These are phyloP conservation scores for Curvularia eragrostidis DNA, from an alignment of 2,329 filamentous ascomycete species.

Conservation along the genomic window DNA sequence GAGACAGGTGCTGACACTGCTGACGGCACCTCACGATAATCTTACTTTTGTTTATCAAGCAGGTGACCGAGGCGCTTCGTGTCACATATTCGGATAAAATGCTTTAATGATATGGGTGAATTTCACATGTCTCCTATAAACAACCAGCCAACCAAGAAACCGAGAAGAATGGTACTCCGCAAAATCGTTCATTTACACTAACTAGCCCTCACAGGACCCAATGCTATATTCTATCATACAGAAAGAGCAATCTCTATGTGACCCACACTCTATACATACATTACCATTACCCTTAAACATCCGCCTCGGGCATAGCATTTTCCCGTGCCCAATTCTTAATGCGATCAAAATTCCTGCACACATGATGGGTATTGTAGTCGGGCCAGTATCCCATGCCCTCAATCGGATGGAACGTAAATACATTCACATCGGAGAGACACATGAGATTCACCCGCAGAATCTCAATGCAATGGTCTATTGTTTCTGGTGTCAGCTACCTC, in stretches of 20 bases:
- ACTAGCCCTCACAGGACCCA: too few species aligned
- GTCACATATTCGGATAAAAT: background rate
- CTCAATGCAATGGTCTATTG: conserved; percentile 47
- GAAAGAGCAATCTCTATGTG: too few species aligned
- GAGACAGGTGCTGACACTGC: background rate
- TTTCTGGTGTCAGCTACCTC: background rate
- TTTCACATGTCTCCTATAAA: background rate
- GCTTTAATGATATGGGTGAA: background rate
- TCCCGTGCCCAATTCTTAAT: conserved; percentile 43
- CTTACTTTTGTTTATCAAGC: background rate
- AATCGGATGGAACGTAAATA: conserved; percentile 42
- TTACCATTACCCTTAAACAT: conserved; percentile 17
- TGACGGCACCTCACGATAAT: background rate
- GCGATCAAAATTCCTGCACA: conserved; percentile 45
- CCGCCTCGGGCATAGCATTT: conserved; percentile 41
- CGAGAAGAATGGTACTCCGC: background rate
- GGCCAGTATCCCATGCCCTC: conserved; percentile 36
- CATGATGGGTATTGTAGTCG: conserved; percentile 43
- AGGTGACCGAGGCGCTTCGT: background rate
- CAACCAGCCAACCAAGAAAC: background rate
- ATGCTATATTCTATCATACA: too few species aligned
- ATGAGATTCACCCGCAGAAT: conserved; percentile 48
- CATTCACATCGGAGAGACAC: conserved; percentile 46
- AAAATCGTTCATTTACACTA: background rate
- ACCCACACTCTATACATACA: too few species aligned